phyloP scores from a whole-genome alignment of 345 rosid species.

The Gossypium sturtianum region DNA sequence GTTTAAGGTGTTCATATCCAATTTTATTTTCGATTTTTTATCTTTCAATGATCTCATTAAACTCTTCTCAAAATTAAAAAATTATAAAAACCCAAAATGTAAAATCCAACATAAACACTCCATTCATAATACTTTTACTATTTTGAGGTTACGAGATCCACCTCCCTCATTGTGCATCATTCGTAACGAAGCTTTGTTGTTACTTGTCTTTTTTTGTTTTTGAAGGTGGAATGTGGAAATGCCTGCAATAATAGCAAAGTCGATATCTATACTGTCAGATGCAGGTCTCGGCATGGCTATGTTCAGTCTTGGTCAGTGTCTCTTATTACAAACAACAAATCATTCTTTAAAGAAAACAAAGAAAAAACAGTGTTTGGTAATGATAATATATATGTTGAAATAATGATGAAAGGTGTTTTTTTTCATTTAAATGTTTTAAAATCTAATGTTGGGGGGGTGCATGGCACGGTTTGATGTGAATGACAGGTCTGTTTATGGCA shows the following conservation, averaged over 20 bases:
- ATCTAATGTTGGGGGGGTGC: not conserved
- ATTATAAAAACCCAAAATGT: no score
- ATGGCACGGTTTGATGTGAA: slow-evolving; percentile 21
- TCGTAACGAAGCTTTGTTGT: not conserved
- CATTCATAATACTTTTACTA: no score
- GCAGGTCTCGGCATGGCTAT: slow-evolving; percentile 99
- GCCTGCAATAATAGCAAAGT: slow-evolving; percentile 94
- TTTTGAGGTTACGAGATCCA: no score
- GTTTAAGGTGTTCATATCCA: no score
- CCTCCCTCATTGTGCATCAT: no score
- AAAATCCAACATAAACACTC: no score
- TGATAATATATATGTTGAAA: slow-evolving; percentile 12
- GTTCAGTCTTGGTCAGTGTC: slow-evolving; percentile 99
- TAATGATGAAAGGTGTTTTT: not conserved
- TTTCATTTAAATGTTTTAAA: not conserved
- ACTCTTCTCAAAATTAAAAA: no score
- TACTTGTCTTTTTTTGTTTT: not conserved
- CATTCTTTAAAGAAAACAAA: slow-evolving; percentile 26
- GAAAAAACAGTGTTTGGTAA: slow-evolving; percentile 22
- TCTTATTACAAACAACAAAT: not conserved
- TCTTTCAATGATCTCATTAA: no score
- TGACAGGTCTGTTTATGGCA: slow-evolving; percentile 96
- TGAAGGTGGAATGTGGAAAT: slow-evolving; percentile 87
- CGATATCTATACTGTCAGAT: slow-evolving; percentile 97
- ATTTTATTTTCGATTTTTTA: no score